phyloP scores from a whole-genome alignment of 805 yeast genomes.

The Nakazawaea laoshanensis region DNA sequence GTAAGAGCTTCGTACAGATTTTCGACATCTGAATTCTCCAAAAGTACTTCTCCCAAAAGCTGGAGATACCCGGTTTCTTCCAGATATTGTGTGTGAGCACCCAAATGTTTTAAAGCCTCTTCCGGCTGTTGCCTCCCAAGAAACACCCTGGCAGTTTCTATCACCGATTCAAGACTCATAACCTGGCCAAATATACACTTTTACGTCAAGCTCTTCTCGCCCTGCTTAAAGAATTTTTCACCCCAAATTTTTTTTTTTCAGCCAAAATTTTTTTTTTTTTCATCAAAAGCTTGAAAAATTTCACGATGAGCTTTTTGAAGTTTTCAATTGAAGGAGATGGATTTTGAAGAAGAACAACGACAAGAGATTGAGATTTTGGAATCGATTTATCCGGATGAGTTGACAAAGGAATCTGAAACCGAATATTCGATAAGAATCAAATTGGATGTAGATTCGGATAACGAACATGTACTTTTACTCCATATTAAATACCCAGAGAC shows the following conservation, averaged over 20 bases:
- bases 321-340: constrained; percentile 35
- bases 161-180: constrained; percentile 10
- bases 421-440: constrained; percentile 49
- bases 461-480: constrained; percentile 46
- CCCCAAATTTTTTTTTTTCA: background rate
- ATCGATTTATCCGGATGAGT: constrained; percentile 91
- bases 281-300: no score
- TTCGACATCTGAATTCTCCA: constrained; percentile 77
- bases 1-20: constrained; percentile 59
- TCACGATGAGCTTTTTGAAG: no score
- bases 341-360: constrained; percentile 69
- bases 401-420: constrained; percentile 35
- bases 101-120: constrained; percentile 40
- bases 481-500: constrained; percentile 64
- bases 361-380: constrained; percentile 88
- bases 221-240: background rate
- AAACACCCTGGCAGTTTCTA: constrained; percentile 32
- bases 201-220: no score
- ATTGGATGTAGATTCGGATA: constrained; percentile 61
- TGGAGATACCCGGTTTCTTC: constrained; percentile 40
- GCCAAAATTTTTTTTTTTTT: no score
- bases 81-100: constrained; percentile 28
- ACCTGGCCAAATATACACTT: no score
- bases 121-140: constrained; percentile 43
- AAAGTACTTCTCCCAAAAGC: constrained; percentile 63